A percentile compares a stretch with the other conserved stretches of the same genome.
Evolutionary conservation across 1,139 yeast species (phyloP).

Genomic region (Yamadazyma atmosphaerica): DNA sequence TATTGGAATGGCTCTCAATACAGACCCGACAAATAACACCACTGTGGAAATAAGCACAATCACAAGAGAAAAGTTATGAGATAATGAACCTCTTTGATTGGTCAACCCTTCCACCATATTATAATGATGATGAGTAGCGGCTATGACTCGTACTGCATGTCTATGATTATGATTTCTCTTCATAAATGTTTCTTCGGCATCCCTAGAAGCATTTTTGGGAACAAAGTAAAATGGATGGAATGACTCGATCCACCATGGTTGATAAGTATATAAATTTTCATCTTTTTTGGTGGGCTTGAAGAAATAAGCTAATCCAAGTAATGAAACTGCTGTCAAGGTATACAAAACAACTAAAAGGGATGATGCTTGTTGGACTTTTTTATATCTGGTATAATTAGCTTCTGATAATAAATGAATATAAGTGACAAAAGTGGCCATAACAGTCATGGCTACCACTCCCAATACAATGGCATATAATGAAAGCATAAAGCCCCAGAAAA

Average conservation of each 20-base stretch:
- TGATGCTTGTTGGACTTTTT: constrained; percentile 59
- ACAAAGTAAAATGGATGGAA: constrained; percentile 58
- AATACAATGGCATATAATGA: constrained; percentile 53
- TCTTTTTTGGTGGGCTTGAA: constrained; percentile 59
- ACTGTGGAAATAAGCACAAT: constrained; percentile 53
- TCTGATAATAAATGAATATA: constrained; percentile 56
- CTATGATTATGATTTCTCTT: constrained; percentile 49
- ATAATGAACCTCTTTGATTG: constrained; percentile 45
- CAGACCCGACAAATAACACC: constrained; percentile 55
- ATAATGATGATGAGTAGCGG: constrained; percentile 47
- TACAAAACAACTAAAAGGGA: constrained; percentile 58
- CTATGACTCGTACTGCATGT: constrained; percentile 52
- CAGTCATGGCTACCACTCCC: constrained; percentile 64
- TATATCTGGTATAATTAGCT: constrained; percentile 48
- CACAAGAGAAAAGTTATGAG: constrained; percentile 48
- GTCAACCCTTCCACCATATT: constrained; percentile 45
- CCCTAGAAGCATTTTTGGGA: constrained; percentile 43
- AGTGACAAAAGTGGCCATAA: constrained; percentile 66
- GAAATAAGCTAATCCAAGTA: constrained; percentile 53
- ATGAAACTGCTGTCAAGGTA: constrained; percentile 52
- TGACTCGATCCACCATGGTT: constrained; percentile 79
- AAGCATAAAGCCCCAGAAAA: constrained; percentile 58
- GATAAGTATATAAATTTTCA: constrained; percentile 58
- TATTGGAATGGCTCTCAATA: constrained; percentile 57
- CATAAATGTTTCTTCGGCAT: constrained; percentile 54